Evolutionary conservation across 2,329 filamentous ascomycete species (phyloP).

Genomic region (Penicillium aurantiogriseum): DNA sequence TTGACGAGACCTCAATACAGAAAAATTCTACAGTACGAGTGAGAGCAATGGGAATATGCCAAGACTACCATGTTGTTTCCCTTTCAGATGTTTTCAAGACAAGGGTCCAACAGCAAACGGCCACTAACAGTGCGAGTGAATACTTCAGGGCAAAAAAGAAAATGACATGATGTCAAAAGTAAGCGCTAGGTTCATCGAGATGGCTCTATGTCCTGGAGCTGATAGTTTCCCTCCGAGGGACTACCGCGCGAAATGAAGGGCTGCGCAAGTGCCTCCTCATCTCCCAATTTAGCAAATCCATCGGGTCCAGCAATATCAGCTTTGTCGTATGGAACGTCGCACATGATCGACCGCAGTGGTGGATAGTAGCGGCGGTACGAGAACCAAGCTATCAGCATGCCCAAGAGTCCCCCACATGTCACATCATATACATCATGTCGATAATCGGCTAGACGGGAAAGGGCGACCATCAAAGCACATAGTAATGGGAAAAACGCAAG

Average conservation of each 20-base stretch:
- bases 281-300: constrained; percentile 34
- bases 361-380: constrained; percentile 63
- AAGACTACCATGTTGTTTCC: background rate
- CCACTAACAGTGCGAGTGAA: background rate
- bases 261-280: constrained; percentile 30
- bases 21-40: background rate
- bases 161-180: background rate
- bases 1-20: background rate
- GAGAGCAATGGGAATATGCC: background rate
- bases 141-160: background rate
- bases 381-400: constrained; percentile 55
- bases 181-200: constrained; percentile 5
- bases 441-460: constrained; percentile 63
- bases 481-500: constrained; percentile 56
- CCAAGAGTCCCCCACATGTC: constrained; percentile 54
- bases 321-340: constrained; percentile 51
- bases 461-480: constrained; percentile 59
- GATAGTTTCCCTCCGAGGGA: constrained; percentile 25
- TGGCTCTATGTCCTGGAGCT: constrained; percentile 21
- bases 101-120: background rate
- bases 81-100: background rate
- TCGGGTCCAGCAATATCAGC: constrained; percentile 22
- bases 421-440: constrained; percentile 65
- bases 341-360: constrained; percentile 49
- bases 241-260: constrained; percentile 15